Percentiles rank a stretch among this genome's conserved stretches.
These are phyloP conservation scores for Actinomortierella wolfii DNA, from an alignment of 371 early-diverging fungal genomes.

Conservation along the genomic window DNA sequence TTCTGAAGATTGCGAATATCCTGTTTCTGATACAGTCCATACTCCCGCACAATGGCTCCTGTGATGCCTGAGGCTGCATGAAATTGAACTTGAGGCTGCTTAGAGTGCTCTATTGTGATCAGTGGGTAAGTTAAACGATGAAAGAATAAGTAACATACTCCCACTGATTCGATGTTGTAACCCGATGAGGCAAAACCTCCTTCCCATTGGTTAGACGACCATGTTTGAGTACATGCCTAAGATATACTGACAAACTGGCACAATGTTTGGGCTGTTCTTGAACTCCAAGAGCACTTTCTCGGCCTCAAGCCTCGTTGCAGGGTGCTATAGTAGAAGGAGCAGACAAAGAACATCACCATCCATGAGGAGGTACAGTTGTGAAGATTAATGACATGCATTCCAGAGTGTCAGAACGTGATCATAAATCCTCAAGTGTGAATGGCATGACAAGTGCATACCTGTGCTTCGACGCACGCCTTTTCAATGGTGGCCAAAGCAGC, in stretches of 20 bases:
- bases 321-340: conserved; percentile 41
- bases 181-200: too few relatives aligned
- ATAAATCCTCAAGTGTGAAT: neutral
- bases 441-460: conserved; percentile 49
- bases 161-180: too few relatives aligned
- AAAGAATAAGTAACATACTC: too few relatives aligned
- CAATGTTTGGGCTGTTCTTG: conserved; percentile 61
- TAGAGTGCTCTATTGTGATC: conserved; percentile 53
- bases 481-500: conserved; percentile 55
- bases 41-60: conserved; percentile 63
- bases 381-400: neutral
- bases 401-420: neutral
- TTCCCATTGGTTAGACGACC: too few relatives aligned
- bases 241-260: conserved; percentile 69
- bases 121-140: too few relatives aligned
- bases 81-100: conserved; percentile 63
- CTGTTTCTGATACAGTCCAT: conserved; percentile 54
- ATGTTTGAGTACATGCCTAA: conserved; percentile 65
- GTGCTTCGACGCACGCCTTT: conserved; percentile 70
- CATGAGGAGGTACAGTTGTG: neutral
- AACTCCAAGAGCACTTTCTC: conserved; percentile 63
- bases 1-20: conserved; percentile 58
- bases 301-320: conserved; percentile 63
- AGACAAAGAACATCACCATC: conserved; percentile 1
- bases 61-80: conserved; percentile 65